Base-by-base conservation (phyloP, 225 moss, liverwort and hornwort genomes). In the Ulota crispa region DNA sequence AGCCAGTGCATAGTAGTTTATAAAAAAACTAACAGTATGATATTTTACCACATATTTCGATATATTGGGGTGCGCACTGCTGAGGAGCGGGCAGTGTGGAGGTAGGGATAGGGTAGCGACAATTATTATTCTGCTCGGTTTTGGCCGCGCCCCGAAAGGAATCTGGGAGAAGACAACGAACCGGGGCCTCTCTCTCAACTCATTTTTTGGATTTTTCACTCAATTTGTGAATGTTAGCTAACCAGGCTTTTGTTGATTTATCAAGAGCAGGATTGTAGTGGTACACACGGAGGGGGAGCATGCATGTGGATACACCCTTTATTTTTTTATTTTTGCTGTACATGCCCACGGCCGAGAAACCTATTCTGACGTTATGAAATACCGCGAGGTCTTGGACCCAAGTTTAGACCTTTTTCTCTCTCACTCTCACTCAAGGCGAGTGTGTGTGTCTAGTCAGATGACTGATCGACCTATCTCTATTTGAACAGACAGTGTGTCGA, bases 41-140 rank as follows among this genome's bases (percentile, higher is more conserved):
- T 87, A 82, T 87, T 82, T 60, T 18, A 50, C 18, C 50, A 79
- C 56, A 71, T 85, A 84, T 75, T 15, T 67, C 68, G 75, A 80
- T 59, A 81, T 77, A 85, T 81, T 79, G 59, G 85, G 71, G 76
- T 88, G 85, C 82, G 82, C 85, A 85, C 84, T 85, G 82, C 72
- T 72, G 85, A 59, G 82, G 85, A 88, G 82, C 88, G 72, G 79
- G 82, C 82, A 79, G 82, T 85, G 85, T 39, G 85, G 61, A 75
- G 65, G 23, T 82, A 82, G 63, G 76, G 47, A 41, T 30, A 70
- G 68, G 73, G 9, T 82, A 77, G 66, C 14, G 79, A 85, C 78
- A 84, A 86, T 87, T 88, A 88, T 88, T 88, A 88, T 83, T 85
- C 88, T 85, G 80, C 85, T 83, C 83, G 85, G 85, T 88, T 88